phyloP scores from a whole-genome alignment of 2,329 filamentous ascomycete species.

The Trichoderma asperellum region DNA sequence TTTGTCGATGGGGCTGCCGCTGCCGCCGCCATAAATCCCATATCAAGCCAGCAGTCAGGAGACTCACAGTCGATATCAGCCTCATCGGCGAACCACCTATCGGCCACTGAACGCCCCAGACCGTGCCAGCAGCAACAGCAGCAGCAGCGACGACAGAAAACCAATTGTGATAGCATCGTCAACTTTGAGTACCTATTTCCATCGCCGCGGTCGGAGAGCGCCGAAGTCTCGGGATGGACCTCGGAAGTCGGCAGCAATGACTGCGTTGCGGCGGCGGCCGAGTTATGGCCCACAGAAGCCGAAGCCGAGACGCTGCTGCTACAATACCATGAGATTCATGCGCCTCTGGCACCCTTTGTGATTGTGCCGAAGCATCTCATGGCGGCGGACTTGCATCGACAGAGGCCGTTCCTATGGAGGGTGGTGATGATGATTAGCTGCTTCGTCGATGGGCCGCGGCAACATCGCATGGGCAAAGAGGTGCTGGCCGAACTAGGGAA shows the following conservation, averaged over 20 bases:
- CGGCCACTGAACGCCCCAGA: constrained; percentile 11
- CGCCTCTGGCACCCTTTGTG: constrained; percentile 51
- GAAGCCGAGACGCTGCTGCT: constrained; percentile 49
- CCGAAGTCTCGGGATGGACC: constrained; percentile 29
- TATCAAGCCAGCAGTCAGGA: not conserved
- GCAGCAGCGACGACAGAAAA: constrained; percentile 19
- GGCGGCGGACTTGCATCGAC: constrained; percentile 43
- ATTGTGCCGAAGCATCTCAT: constrained; percentile 45
- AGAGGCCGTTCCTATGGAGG: constrained; percentile 54
- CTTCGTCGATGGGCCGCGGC: constrained; percentile 49
- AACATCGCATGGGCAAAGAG: constrained; percentile 49
- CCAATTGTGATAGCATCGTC: constrained; percentile 29
- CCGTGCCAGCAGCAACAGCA: not conserved
- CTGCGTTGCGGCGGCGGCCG: constrained; percentile 30
- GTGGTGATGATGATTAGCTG: constrained; percentile 51
- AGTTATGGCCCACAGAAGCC: constrained; percentile 47
- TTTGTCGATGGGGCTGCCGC: constrained; percentile 39
- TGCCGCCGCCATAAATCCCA: not conserved
- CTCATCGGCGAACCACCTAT: not conserved
- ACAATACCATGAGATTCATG: constrained; percentile 42
- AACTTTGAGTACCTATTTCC: constrained; percentile 46
- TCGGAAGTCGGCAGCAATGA: constrained; percentile 20
- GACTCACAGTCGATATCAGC: not conserved
- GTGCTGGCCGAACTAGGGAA: constrained; percentile 49
- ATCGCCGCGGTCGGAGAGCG: constrained; percentile 33